Conservation (phyloP, 116 monocot species). For the Posidonia oceanica region DNA sequence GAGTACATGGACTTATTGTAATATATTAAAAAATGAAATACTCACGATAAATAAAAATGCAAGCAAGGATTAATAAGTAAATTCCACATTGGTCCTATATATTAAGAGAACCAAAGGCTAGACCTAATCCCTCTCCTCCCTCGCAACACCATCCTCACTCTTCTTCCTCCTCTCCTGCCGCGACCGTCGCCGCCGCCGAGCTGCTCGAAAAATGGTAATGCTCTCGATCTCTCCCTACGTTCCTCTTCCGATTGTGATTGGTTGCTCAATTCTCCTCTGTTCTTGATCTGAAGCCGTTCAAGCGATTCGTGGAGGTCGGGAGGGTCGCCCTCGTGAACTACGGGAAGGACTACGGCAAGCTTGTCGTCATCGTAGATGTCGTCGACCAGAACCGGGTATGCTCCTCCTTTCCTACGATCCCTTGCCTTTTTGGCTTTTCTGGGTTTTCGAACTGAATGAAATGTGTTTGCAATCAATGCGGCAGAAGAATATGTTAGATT, state of each 20-base stretch:
- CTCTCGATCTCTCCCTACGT: neutral
- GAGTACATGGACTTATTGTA: too few relatives aligned
- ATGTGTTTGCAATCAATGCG: too few relatives aligned
- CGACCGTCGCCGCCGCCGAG: neutral
- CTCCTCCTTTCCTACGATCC: neutral
- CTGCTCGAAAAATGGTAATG: neutral
- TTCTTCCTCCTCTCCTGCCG: neutral
- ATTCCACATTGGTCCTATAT: too few relatives aligned
- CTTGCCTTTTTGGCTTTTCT: neutral
- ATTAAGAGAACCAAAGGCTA: neutral
- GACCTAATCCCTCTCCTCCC: neutral
- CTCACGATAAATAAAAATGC: too few relatives aligned
- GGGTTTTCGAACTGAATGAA: neutral
- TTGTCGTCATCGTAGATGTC: constrained; percentile 14
- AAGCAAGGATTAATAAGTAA: too few relatives aligned
- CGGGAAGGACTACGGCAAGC: constrained; percentile 12
- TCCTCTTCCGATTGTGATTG: neutral
- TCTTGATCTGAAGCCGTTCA: constrained; percentile 6
- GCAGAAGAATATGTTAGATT: too few relatives aligned
- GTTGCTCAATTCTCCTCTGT: too few relatives aligned
- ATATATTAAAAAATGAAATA: too few relatives aligned
- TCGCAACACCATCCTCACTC: neutral
- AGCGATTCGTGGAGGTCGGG: constrained; percentile 11
- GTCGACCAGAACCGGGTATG: constrained; percentile 9
- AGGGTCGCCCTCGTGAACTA: constrained; percentile 15